Percentiles rank a stretch among this genome's conserved stretches.
Evolutionary conservation across 495 filamentous ascomycete species (phyloP).

Genomic region (Hypoxylon intermedium): DNA sequence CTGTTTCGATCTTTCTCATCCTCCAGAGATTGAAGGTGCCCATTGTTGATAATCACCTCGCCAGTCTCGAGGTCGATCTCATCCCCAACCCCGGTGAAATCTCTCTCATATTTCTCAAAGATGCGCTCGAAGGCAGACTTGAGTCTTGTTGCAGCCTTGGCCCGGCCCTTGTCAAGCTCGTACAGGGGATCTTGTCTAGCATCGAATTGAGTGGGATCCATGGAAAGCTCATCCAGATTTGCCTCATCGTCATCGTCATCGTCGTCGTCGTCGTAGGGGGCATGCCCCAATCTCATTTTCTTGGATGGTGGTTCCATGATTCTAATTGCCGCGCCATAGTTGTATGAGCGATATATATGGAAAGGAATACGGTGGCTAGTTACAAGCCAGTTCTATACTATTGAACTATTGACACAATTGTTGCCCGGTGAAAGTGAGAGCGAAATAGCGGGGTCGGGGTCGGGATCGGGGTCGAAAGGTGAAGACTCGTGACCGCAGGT

Average conservation of each 20-base stretch:
- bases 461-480: no score
- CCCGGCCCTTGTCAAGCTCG: conserved; percentile 64
- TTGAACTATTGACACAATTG: no score
- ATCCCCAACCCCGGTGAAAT: conserved; percentile 82
- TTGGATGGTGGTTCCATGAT: conserved; percentile 67
- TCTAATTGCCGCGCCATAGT: conserved; percentile 14
- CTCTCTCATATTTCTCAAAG: conserved; percentile 83
- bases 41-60: conserved; percentile 84
- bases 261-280: conserved; percentile 40
- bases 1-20: conserved; percentile 53
- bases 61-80: conserved; percentile 82
- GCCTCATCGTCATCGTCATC: conserved; percentile 48
- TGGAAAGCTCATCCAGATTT: conserved; percentile 52
- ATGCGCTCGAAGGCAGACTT: conserved; percentile 85
- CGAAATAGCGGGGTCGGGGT: no score
- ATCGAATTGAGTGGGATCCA: conserved; percentile 51
- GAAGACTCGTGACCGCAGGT: not conserved
- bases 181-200: conserved; percentile 55
- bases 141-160: conserved; percentile 67
- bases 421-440: no score
- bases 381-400: not conserved
- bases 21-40: conserved; percentile 71
- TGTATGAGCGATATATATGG: not conserved
- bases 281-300: conserved; percentile 56
- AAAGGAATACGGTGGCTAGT: not conserved